phyloP scores from a whole-genome alignment of 371 early-diverging fungal genomes.

The Coemansia sp. region DNA sequence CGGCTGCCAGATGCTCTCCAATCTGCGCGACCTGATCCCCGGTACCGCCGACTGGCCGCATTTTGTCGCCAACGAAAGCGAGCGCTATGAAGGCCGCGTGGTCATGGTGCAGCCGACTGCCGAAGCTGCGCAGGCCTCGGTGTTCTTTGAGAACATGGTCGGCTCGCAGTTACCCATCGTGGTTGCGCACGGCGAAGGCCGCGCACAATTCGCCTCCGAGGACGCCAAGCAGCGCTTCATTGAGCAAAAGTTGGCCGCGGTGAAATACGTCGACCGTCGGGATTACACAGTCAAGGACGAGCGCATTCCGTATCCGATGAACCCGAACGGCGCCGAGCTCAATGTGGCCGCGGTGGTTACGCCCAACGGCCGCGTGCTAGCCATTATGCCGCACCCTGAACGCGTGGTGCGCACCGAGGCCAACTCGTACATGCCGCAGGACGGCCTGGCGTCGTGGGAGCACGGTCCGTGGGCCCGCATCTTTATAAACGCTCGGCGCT shows the following conservation, averaged over 20 bases:
- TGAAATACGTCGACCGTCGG: slow-evolving; percentile 78
- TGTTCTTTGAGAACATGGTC: slow-evolving; percentile 87
- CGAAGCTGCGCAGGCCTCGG: slow-evolving; percentile 20
- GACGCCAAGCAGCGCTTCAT: slow-evolving; percentile 54
- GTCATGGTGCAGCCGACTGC: slow-evolving; percentile 64
- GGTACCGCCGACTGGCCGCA: slow-evolving; percentile 59
- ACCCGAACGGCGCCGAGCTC: slow-evolving; percentile 91
- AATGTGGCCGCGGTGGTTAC: slow-evolving; percentile 71
- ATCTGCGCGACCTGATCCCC: slow-evolving; percentile 80
- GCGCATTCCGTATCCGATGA: slow-evolving; percentile 79
- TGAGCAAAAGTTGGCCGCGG: slow-evolving; percentile 58
- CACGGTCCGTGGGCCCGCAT: slow-evolving; percentile 85
- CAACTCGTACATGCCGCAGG: slow-evolving; percentile 83
- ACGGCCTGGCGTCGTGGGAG: slow-evolving; percentile 59
- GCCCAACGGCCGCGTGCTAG: slow-evolving; percentile 75
- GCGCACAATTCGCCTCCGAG: slow-evolving; percentile 68
- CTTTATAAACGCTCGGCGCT: slow-evolving; percentile 80
- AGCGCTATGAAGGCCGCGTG: slow-evolving; percentile 94
- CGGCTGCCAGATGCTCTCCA: slow-evolving; percentile 95
- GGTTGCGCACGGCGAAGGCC: slow-evolving; percentile 96
- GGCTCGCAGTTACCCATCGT: slow-evolving; percentile 90
- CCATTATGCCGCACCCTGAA: slow-evolving; percentile 99
- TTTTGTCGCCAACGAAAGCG: slow-evolving; percentile 65
- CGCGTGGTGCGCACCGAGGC: slow-evolving; percentile 79
- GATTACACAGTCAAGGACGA: slow-evolving; percentile 21